These are phyloP conservation scores for Tetrahymena malaccensis DNA, from an alignment of 73 alveolate species.

Conservation along the genomic window DNA sequence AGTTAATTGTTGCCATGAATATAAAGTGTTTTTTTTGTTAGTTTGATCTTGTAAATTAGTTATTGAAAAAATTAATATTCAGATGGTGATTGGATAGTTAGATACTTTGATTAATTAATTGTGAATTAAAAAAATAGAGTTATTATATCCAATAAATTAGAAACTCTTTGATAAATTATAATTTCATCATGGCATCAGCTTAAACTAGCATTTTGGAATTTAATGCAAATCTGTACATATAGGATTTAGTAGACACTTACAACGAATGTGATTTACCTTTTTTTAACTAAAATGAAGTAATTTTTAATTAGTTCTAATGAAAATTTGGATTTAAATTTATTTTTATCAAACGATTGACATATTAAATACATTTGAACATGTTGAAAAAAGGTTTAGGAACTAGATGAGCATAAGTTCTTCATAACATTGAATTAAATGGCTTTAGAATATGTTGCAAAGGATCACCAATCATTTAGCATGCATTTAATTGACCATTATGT, in stretches of 20 bases:
- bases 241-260: not conserved
- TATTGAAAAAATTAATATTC: not conserved
- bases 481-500: not conserved
- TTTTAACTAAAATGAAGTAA: not conserved
- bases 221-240: not conserved
- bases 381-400: not conserved
- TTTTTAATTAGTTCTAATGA: not conserved
- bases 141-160: not conserved
- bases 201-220: not conserved
- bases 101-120: not conserved
- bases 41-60: not conserved
- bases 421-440: not conserved
- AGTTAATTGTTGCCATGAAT: not conserved
- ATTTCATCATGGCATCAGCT: not conserved
- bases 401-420: not conserved
- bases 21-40: not conserved
- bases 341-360: too few relatives aligned
- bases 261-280: not conserved
- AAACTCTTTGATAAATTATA: not conserved
- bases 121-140: not conserved
- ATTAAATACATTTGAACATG: not conserved
- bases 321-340: not conserved
- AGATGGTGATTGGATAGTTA: not conserved
- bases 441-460: not conserved
- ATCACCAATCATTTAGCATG: not conserved